A percentile compares a stretch with the other conserved stretches of the same genome.
These are phyloP conservation scores for Trichoderma reesei DNA, from an alignment of 495 filamentous ascomycete genomes.

Conservation along the genomic window DNA sequence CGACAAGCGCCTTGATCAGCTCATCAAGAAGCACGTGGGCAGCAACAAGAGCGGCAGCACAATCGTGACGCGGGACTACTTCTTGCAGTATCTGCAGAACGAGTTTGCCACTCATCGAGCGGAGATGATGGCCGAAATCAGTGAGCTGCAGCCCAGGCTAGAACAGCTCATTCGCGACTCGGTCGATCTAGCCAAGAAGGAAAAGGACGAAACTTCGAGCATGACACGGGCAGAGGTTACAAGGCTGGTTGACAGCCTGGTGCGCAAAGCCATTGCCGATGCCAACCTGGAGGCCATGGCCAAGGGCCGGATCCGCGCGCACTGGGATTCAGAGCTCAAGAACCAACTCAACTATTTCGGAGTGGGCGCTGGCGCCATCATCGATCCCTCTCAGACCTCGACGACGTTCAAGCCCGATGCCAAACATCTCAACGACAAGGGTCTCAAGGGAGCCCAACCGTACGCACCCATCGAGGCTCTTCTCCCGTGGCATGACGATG, in stretches of 20 bases:
- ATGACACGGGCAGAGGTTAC: slow-evolving; percentile 25
- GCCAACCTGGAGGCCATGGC: slow-evolving; percentile 27
- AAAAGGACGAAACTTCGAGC: slow-evolving; percentile 8
- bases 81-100: slow-evolving; percentile 17
- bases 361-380: slow-evolving; percentile 25
- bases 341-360: slow-evolving; percentile 34
- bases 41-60: background rate
- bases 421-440: slow-evolving; percentile 16
- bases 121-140: slow-evolving; percentile 17
- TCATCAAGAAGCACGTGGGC: slow-evolving; percentile 10
- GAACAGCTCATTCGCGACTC: slow-evolving; percentile 15
- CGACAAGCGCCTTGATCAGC: background rate
- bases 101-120: slow-evolving; percentile 16
- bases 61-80: slow-evolving; percentile 19
- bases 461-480: slow-evolving; percentile 31
- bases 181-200: slow-evolving; percentile 8
- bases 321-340: slow-evolving; percentile 21
- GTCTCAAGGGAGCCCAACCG: slow-evolving; percentile 18
- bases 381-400: slow-evolving; percentile 24
- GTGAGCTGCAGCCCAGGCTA: slow-evolving; percentile 14
- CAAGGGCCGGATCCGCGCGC: slow-evolving; percentile 18
- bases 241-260: slow-evolving; percentile 22
- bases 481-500: slow-evolving; percentile 47
- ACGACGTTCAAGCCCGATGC: slow-evolving; percentile 15
- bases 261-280: slow-evolving; percentile 24